Conservation (phyloP, 805 yeast genomes). For the Suhomyces prunicola region DNA sequence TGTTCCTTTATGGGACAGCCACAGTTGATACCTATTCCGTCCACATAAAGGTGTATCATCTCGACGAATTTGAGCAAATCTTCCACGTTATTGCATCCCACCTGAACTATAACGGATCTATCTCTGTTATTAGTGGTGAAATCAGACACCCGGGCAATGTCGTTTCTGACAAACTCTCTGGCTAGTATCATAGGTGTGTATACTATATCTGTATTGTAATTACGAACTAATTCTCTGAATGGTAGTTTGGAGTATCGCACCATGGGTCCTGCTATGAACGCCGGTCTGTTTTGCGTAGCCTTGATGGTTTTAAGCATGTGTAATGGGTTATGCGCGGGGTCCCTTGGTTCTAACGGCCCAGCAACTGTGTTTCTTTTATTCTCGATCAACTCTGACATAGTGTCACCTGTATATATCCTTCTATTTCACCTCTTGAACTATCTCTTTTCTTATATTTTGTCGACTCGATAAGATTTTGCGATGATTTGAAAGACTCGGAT, state of each 20-base stretch:
- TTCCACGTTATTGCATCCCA: constrained; percentile 81
- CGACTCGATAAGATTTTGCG: neutral
- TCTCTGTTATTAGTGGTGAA: constrained; percentile 77
- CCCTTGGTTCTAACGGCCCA: constrained; percentile 8
- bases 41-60: constrained; percentile 86
- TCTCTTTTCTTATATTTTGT: neutral
- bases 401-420: neutral
- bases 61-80: constrained; percentile 82
- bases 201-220: constrained; percentile 74
- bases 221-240: constrained; percentile 72
- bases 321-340: constrained; percentile 32
- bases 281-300: constrained; percentile 29
- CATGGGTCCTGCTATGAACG: constrained; percentile 78
- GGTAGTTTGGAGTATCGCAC: constrained; percentile 94
- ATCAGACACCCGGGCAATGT: constrained; percentile 76
- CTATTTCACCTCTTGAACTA: neutral
- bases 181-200: constrained; percentile 97
- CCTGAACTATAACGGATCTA: constrained; percentile 76
- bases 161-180: constrained; percentile 86
- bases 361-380: neutral
- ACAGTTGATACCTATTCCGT: constrained; percentile 92
- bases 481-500: neutral
- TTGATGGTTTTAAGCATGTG: constrained; percentile 27
- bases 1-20: constrained; percentile 98
- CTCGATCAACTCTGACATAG: neutral